Evolutionary conservation across 1,284 basidiomycete species (phyloP), one percentile per base, ranked within the genome.

Genomic region (Puccinia triticina): DNA sequence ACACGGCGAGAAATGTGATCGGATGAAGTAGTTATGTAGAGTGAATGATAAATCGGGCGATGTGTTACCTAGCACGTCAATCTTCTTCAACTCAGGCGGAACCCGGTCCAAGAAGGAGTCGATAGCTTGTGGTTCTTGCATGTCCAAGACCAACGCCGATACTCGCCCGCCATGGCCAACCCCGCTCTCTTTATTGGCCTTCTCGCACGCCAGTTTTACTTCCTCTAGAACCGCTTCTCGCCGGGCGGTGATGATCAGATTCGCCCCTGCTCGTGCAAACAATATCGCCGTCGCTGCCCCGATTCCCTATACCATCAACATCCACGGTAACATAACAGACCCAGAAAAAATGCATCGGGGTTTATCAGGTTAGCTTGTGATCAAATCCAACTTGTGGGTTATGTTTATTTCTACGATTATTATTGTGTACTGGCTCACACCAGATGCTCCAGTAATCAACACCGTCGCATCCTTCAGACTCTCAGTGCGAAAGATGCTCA

Each of bases 371-470:
- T 46, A 74, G 53, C 8, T 53, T 2, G 72, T 34, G 48, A 21
- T 50, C 11, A 50, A 10, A 26, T 73, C 32, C 21, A 29, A 21
- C 29, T 46, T 55, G 34, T 16, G 11, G 32, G n/a, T 8, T 32
- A 8, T 34, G 32, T 14, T 16, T 29, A 18, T 34, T 32, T 29
- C 8, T n/a, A 14, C 29, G 10, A 11, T 23, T 34, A 67, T 72
- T 18, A 57, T 14, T 50, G 16, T 21, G 40, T 23, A 12, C 2
- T 29, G 34, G 37, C 79, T 73, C 46, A 81, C 93, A 64, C 91
- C 91, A 85, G 92, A 93, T 10, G 94, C 93, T 29, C 94, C 94
- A 18, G 94, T 95, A 83, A 96, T 89, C 77, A 96, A 90, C 83
- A 96, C 92, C 16, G 91, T 94, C 88, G 95, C 95, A 86, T 92